Evolutionary conservation across 306 rosid genomes (phyloP), one percentile per base, ranked within the genome.

Genomic region (Boehmeria nivea): DNA sequence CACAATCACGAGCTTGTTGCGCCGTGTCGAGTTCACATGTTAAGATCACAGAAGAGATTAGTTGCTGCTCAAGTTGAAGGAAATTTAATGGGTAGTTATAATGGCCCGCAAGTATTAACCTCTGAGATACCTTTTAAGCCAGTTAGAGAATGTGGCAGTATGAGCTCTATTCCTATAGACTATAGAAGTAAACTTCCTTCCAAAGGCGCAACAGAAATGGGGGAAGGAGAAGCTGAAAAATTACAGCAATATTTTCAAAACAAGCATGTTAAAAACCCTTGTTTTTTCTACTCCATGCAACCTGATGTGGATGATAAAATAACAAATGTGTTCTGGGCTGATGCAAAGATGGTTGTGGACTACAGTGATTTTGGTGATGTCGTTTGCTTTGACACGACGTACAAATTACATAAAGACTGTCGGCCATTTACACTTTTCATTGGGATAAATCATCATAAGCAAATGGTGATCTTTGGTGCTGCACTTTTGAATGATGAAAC

Each of bases 1-100:
- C 84, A 78, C 65, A 82, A 78, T 57, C 88, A 78, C 54, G 88
- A 82, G 57, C 88, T 75, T 60, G 80, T 78, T 60, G 60, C 78
- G 43, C 72, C 88, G 21, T 75, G 78, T 63, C 72, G 82, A 66
- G 73, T 78, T 65, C 82, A 71, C 51, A 75, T 49, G 82, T 66
- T 82, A 47, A 48, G 84, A 56, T 78, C 88, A 15, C 84, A 82
- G 44, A 75, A 78, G 84, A 76, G 79, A 62, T 49, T 63, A 38
- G 75, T 76, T 19, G 66, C 63, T 7, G 63, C 68, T 48, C 78
- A 61, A 60, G 74, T 33, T 42, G 76, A 75, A 37, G 68, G 69
- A 39, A 55, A 58, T 50, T 25, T 61, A 44, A 25, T 49, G 6
- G 76, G 56, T 67, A 66, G 72, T 51, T 51, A 72, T 55, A 59